Base-by-base conservation (phyloP, 345 rosid species). In the Camelina laxa region DNA sequence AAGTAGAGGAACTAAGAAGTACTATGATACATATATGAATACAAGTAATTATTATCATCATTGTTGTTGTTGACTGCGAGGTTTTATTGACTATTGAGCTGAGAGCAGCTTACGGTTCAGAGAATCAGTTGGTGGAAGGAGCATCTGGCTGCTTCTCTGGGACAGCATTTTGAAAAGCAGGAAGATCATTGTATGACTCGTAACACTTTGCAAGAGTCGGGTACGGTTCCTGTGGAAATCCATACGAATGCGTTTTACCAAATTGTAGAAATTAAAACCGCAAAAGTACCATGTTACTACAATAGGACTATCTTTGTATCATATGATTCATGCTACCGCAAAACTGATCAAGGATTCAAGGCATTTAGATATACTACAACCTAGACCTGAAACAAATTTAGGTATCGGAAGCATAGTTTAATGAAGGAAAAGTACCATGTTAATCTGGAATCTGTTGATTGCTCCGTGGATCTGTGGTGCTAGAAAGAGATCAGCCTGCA, bases 401-500 rank as follows among this genome's bases (percentile, higher is more conserved):
- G 30, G 59, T 17, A 48, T 1, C 8, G 12, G 38, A 24, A 24
- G 4, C 22, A 68, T 15, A 19, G 47, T 31, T 35, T 20, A 19
- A 6, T 35, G 49, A 33, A 31, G 33, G 24, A 38, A 5, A 59
- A 57, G 30, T 91, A 93, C 98, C 96, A 88, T 84, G 81, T 85
- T 89, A n/a, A 91, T 60, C 57, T 82, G 74, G 85, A 86, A 89
- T 64, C 85, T 83, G 15, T 67, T 78, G 62, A 82, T 66, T 56
- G 84, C 95, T 31, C 74, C 80, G 20, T 80, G 1, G 76, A 90
- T 68, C 71, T 91, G 97, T 16, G 96, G 91, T 39, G 90, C 96
- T 55, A 91, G 62, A 80, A 89, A 94, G 67, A 84, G 19, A 82
- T 94, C 98, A 33, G 96, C 97, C 98, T 89, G 91, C 86, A 79